Evolutionary conservation across 1,139 yeast genomes (phyloP).

Genomic region (Nakaseomyces kungkrabaensis): DNA sequence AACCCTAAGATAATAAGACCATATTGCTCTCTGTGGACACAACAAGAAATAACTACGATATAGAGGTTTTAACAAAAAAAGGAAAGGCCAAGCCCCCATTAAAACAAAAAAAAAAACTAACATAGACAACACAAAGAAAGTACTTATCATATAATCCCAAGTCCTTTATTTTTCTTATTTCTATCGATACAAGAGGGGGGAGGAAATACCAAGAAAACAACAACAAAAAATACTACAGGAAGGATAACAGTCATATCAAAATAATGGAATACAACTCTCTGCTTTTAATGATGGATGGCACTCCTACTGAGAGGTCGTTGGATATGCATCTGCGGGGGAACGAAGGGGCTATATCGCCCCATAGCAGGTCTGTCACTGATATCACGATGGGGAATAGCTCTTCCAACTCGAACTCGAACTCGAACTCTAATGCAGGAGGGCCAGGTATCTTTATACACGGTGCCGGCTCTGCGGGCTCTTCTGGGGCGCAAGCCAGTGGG

Average conservation of each 20-base stretch:
- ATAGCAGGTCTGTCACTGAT: background rate
- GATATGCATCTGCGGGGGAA: background rate
- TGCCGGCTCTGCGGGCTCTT: background rate
- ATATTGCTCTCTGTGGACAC: too few relatives aligned
- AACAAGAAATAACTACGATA: too few relatives aligned
- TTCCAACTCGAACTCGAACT: background rate
- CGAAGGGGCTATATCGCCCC: slow-evolving; percentile 1
- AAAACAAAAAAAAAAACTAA: too few relatives aligned
- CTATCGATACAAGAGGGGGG: background rate
- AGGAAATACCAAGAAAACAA: background rate
- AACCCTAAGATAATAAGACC: too few relatives aligned
- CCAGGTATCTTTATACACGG: background rate
- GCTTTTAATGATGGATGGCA: background rate
- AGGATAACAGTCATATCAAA: background rate
- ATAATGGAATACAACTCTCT: background rate
- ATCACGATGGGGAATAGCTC: background rate
- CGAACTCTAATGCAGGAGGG: background rate
- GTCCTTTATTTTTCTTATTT: too few relatives aligned
- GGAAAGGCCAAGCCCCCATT: too few relatives aligned
- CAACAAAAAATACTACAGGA: background rate
- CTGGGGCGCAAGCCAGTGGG: background rate
- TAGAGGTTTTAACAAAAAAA: too few relatives aligned
- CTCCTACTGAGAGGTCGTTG: background rate
- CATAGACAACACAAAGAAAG: too few relatives aligned
- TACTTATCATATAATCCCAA: too few relatives aligned